Evolutionary conservation across 2,329 filamentous ascomycete genomes (phyloP), one percentile per base, ranked within the genome.

Genomic region (Scedosporium aurantiacum): DNA sequence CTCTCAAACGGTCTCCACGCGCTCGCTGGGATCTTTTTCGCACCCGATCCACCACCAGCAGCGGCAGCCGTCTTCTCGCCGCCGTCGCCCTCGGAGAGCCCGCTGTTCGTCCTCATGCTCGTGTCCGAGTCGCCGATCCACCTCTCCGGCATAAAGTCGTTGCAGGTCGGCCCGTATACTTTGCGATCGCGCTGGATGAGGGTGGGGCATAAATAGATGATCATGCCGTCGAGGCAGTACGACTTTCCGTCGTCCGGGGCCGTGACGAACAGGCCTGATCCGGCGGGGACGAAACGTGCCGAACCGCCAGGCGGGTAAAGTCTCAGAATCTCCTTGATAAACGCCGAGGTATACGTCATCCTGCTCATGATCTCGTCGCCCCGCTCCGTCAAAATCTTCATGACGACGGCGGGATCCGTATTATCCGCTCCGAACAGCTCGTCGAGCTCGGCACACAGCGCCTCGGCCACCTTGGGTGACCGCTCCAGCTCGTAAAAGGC

Each of bases 1-100:
- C 78, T 73, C 64, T 80, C 78, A 65, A 84, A 85, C 0, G 80
- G 75, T 16, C 81, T 72, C 73, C 75, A 84, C 1, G 79, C 77
- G 61, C 77, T 75, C 57, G 60, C 12, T 10, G 58, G 58, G 12
- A 28, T 45, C 52, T 41, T 58, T 37, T 41, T 45, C 16, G 16
- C 56, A 21, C 8, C 47, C 12, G 16, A n/a, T 5, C 16, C 37
- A 14, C 37, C 16, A 14, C 16, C 37, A 14, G 57, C 16, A 14
- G 10, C 25, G 4, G 14, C 5, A 18, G 18, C 50, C n/a, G 37
- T 16, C 37, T 41, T 41, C 21, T 60, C 32, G 21, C 10, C 21
- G 23, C 55, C 37, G 10, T 57, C 55, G 8, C 50, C 23, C 7
- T 18, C 55, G 8, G 32, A 10, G 6, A 40, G 12, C n/a, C 28